Conservation (phyloP, 1,284 basidiomycete species). For the Macrocystidia cucumis region DNA sequence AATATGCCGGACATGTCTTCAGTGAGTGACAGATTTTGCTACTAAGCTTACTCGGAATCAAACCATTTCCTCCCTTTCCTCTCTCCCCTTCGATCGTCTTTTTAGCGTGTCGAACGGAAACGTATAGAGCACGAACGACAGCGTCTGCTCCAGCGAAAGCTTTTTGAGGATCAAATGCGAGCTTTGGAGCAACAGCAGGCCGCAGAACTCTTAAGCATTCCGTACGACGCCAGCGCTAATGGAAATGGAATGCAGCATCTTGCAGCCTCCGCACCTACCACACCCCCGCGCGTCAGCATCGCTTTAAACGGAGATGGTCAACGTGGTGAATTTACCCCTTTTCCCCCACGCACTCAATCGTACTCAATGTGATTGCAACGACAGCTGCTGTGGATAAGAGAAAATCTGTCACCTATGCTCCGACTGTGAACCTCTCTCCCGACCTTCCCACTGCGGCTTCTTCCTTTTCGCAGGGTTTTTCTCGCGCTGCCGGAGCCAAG, state of each 20-base stretch:
- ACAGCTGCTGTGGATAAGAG: slow-evolving; percentile 68
- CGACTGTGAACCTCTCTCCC: slow-evolving; percentile 64
- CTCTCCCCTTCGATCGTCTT: slow-evolving; percentile 6
- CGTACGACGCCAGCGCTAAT: slow-evolving; percentile 44
- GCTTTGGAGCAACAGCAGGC: slow-evolving; percentile 87
- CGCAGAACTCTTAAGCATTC: slow-evolving; percentile 71
- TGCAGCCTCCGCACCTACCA: slow-evolving; percentile 77
- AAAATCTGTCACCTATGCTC: slow-evolving; percentile 80
- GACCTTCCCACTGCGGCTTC: slow-evolving; percentile 39
- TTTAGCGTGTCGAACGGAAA: slow-evolving; percentile 82
- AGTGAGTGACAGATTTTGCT: slow-evolving; percentile 36
- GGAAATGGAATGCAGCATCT: slow-evolving; percentile 50
- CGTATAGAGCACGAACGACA: slow-evolving; percentile 87
- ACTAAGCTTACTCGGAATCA: slow-evolving; percentile 2
- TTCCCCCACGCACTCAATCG: no score
- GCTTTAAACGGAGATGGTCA: slow-evolving; percentile 45
- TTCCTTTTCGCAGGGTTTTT: slow-evolving; percentile 43
- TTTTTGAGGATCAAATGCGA: slow-evolving; percentile 93
- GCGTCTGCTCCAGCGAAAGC: slow-evolving; percentile 75
- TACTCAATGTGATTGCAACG: no score
- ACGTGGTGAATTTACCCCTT: no score
- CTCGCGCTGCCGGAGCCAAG: slow-evolving; percentile 66
- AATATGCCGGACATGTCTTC: slow-evolving; percentile 77
- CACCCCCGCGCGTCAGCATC: slow-evolving; percentile 70
- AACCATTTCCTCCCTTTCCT: no score